Evolutionary conservation across 2,329 filamentous ascomycete genomes (phyloP), one percentile per base, ranked within the genome.

Genomic region (Ophiobolus disseminans): DNA sequence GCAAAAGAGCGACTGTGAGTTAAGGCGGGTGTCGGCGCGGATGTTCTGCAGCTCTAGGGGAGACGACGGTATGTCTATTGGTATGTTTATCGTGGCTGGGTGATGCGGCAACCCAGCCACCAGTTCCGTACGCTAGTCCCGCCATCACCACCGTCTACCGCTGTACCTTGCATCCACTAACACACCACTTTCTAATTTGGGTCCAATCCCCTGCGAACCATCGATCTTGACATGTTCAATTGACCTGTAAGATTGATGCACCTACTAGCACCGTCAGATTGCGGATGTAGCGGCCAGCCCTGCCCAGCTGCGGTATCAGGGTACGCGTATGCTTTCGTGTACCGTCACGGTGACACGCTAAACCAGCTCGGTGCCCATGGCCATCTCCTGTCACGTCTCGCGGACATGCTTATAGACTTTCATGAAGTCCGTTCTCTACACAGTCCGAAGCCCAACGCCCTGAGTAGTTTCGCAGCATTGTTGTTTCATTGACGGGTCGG

Each of bases 21-120:
- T n/a, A 6, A 30, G 38, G 19, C 20, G 23, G 31, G 36, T 22
- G 34, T 30, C 31, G 41, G 48, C 40, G 43, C 48, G 36, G 40
- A 40, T 34, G 39, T 26, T 21, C 20, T 44, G 30, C 37, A 45
- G 53, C 28, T 26, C 25, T 53, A 38, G 50, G 43, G 20, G 37
- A 38, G 39, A 34, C 42, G 26, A 20, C 26, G 28, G 36, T 40
- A 25, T 46, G 45, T 48, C 38, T 55, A 45, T 49, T 48, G 41
- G 50, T 53, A 48, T 45, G 45, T 40, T 50, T 51, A 45, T 50
- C 47, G 60, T 63, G 58, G 58, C 60, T 63, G 55, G 62, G n/a
- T 16, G 11, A 19, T 44, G 58, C 60, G 58, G 46, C 30, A 32
- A 14, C 30, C 62, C 60, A 53, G 58, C 16, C 41, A 43, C 32